Base-by-base conservation (phyloP, 257 asterid genomes). In the Phtheirospermum japonicum region DNA sequence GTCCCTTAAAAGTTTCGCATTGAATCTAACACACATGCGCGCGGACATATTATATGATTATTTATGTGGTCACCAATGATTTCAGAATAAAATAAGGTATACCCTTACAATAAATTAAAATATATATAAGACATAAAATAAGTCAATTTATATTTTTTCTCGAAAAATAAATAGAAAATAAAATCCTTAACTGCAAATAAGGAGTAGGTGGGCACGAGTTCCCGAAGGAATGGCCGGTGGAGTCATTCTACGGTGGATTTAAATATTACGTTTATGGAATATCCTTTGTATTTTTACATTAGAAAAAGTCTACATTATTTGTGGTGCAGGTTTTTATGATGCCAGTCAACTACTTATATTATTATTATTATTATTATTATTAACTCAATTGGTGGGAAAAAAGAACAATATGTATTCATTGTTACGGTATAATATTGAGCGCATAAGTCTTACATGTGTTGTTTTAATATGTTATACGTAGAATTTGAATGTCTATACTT, bases 201-300 rank as follows among this genome's bases (percentile, higher is more conserved):
- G 14, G 51, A 48, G 71, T 67, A 57, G 71, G 71, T 57, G 18
- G 39, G 71, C 59, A 67, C 58, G 20, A 56, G 10, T 26, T 33
- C 40, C 30, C 9, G 4, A 34, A 46, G 31, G 55, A 9, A 43
- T 28, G 57, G 57, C 56, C 3, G 30, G 31, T 61, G 57, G 11
- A 59, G 31, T 13, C 8, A 13, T 42, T 18, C 14, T 42, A 17
- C 13, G 4, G 23, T 3, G 39, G 65, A 12, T 23, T 18, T 59
- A 18, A 37, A 49, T 49, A 18, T n/a, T n/a, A 45, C 7, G n/a
- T 2, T 7, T 45, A 11, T 45, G 28, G 28, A 1, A 23, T 23
- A 23, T 23, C 28, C 28, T 4, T 4, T 45, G 51, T 3, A 23
- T 3, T 7, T 18, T 2, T 45, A n/a, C 51, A n/a, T 7, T 39